Base-by-base conservation (phyloP, 2,329 filamentous ascomycete genomes). In the Pleurostoma richardsiae region DNA sequence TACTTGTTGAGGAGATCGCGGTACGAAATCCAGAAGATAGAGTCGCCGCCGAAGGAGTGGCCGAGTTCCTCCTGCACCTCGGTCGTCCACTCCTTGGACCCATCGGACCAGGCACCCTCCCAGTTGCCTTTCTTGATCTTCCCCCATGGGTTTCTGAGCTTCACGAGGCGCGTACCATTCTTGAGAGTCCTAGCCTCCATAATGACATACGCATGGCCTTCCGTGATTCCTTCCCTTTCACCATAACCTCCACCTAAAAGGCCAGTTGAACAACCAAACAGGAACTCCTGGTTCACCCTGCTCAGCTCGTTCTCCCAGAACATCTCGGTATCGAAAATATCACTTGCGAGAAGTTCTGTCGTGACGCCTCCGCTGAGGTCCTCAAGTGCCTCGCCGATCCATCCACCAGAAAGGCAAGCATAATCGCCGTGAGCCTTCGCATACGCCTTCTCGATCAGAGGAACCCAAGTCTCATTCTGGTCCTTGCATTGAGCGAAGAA, bases 391-490 rank as follows among this genome's bases (percentile, higher is more conserved):
- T 82, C 79, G 19, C 80, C 73, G 8, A 71, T 71, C 59, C 83
- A 89, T 0, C 88, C 88, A 5, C 87, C 86, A 39, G 86, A 78
- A 31, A 95, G 87, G 2, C 85, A 77, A 19, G 76, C 79, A 55
- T 86, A 95, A 59, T 94, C 88, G 4, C 86, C 87, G 52, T 91
- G 87, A 0, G 86, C 85, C 60, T 91, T 91, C 19, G 87, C 87
- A 56, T 88, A 90, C 2, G 85, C 86, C 63, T 91, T 91, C 57
- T 91, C 87, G 1, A 91, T 74, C 27, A 91, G 71, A 1, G 87
- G 86, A 30, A 91, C 72, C 87, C 87, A 91, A 0, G 86, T 91
- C 63, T 91, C 86, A 56, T 89, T 88, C 3, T 83, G 80, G 53
- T 87, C 79, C 49, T 79, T 77, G 62, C 86, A 89, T 59, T 88